Evolutionary conservation across 2,329 filamentous ascomycete species (phyloP), one percentile per base, ranked within the genome.

Genomic region (Aspergillus sp.): DNA sequence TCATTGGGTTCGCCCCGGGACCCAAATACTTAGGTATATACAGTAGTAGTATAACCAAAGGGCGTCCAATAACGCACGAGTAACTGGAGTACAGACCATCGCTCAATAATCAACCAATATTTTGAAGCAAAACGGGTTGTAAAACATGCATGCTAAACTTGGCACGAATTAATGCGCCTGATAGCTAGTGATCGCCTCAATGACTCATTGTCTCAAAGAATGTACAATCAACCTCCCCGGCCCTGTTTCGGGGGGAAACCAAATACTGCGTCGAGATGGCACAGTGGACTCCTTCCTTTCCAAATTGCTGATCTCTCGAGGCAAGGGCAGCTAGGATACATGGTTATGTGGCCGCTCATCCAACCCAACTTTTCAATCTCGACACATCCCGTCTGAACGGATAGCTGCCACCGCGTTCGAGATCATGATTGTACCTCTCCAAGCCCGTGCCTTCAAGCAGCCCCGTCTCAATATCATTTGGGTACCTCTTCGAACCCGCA

Each of bases 361-460:
- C 52, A 56, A 65, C 66, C 65, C 73, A 76, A 55, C 69, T 73
- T 63, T 70, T 75, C 62, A 76, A 67, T 56, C 70, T 72, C 23
- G 69, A 58, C n/a, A 75, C 62, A 52, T 78, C 74, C 39, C 73
- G 66, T 48, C 68, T 67, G 57, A 77, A 76, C 12, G 67, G 69
- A 59, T 73, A 71, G 15, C 66, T 65, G 23, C 67, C 60, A 6
- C 56, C 55, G 46, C 69, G 63, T 39, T 73, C 67, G 33, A 70
- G 62, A 41, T 73, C 65, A 45, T 73, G 60, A 55, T 65, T 66
- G 55, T 69, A 60, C 72, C 62, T 56, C 15, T 56, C 39, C 27
- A 60, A 61, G 46, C 61, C 72, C 63, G 40, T 46, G 40, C 49
- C 50, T 54, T 63, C 46, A 45, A 62, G 47, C 41, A 62, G 52